Conservation (phyloP, 306 rosid species). For the Comarum palustre region DNA sequence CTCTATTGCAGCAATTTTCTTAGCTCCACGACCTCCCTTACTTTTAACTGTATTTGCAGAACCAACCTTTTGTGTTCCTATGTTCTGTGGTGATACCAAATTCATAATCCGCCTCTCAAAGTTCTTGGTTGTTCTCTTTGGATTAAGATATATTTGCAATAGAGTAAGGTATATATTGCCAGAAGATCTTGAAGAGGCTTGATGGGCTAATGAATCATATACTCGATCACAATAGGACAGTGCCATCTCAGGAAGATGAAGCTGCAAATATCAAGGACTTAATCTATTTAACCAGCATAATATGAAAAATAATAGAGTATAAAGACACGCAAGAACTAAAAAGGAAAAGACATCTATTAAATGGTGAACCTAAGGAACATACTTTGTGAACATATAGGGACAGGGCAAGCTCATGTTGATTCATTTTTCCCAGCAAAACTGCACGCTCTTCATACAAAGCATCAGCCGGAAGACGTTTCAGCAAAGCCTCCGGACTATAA, state of each 20-base stretch:
- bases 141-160: constrained; percentile 88
- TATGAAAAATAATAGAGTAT: constrained; percentile 20
- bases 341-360: background rate
- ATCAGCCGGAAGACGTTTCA: constrained; percentile 78
- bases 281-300: constrained; percentile 20
- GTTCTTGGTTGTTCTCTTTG: constrained; percentile 62
- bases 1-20: constrained; percentile 91
- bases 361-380: constrained; percentile 17
- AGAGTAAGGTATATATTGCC: constrained; percentile 84
- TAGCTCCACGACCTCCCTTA: constrained; percentile 62
- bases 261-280: constrained; percentile 48
- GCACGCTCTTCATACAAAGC: constrained; percentile 97
- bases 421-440: constrained; percentile 82
- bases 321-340: constrained; percentile 9
- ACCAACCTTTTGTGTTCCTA: constrained; percentile 48
- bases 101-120: constrained; percentile 78
- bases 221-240: constrained; percentile 88
- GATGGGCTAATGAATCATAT: constrained; percentile 53
- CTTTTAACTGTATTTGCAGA: constrained; percentile 43
- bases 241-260: constrained; percentile 82
- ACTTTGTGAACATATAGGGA: constrained; percentile 95
- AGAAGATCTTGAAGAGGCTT: constrained; percentile 60
- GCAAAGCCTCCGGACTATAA: constrained; percentile 76
- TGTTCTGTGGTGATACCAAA: constrained; percentile 54
- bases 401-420: constrained; percentile 92